Base-by-base conservation (phyloP, 2,329 filamentous ascomycete species). In the Penicillium expansum region DNA sequence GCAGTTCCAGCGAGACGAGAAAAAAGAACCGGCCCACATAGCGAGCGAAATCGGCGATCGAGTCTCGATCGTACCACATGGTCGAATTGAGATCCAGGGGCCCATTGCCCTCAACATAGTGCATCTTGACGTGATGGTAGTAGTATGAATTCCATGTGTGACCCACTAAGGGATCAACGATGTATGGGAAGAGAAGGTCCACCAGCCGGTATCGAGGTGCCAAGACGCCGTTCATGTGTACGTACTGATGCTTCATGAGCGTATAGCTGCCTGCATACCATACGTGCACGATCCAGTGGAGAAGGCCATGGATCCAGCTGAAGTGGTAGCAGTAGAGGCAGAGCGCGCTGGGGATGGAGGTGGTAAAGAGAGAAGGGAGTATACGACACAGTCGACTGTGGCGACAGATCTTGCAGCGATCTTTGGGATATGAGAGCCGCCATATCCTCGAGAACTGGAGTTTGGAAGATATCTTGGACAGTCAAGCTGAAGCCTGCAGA, bases 401-500 rank as follows among this genome's bases (percentile, higher is more conserved):
- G 32, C 5, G 32, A 11, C 2, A 33, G 2, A 2, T 14, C 13
- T 33, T 33, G 32, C 32, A 33, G 32, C 14, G 32, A 14, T 2
- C 14, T 33, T 33, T 14, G 32, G 32, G 32, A 33, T 1, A 33
- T 14, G 11, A 33, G 32, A 14, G 32, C 32, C 13, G 32, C 32
- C 32, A 33, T 33, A 11, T 14, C 32, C 32, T 14, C 32, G 32
- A 33, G 38, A 16, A 49, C 13, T 11, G 47, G 57, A 55, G 67
- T 35, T 10, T 56, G 47, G 60, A 70, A 72, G 51, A 68, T 60
- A 37, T 67, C 57, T 10, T 62, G 61, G 2, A 70, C 65, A 4
- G 64, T 67, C 42, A 71, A 55, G 20, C 27, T 24, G 27, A 52
- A n/a, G 18, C 41, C 27, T 5, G 52, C 53, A 59, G 42, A 32